A percentile compares a stretch with the other conserved stretches of the same genome.
Evolutionary conservation across 2,329 filamentous ascomycete species (phyloP).

Genomic region (Fusarium coffeatum): DNA sequence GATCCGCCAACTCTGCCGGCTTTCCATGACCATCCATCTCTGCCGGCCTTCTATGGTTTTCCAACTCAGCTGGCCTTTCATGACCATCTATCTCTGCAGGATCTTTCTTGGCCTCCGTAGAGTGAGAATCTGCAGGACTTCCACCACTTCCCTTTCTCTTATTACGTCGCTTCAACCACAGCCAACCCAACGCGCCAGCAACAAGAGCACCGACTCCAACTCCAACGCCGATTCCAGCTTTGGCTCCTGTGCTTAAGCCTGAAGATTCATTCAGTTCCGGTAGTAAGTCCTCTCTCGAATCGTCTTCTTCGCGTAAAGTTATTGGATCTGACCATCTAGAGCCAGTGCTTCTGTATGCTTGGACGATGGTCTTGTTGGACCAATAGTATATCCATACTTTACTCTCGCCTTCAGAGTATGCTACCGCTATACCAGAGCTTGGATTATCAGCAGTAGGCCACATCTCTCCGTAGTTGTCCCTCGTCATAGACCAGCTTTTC

Average conservation of each 20-base stretch:
- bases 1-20: neutral
- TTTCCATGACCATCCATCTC: neutral
- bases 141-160: neutral
- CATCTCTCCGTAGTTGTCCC: too few relatives aligned
- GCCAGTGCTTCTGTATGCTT: slow-evolving; percentile 9
- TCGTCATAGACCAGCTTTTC: too few relatives aligned
- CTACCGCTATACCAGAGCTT: slow-evolving; percentile 2
- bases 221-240: slow-evolving; percentile 3
- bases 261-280: too few relatives aligned
- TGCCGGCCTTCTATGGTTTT: neutral
- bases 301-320: neutral
- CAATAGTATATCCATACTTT: slow-evolving; percentile 19
- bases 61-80: neutral
- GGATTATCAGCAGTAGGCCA: slow-evolving; percentile 2
- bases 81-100: neutral
- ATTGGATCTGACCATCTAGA: too few relatives aligned
- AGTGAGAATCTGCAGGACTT: neutral
- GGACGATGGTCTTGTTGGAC: slow-evolving; percentile 8
- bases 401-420: too few relatives aligned
- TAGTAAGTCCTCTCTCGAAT: too few relatives aligned
- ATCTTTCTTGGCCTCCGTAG: neutral
- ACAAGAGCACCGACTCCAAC: neutral
- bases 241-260: neutral
- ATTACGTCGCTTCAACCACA: neutral
- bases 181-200: neutral